Conservation (phyloP, 139 green algal species). For the Dunaliella primolecta region DNA sequence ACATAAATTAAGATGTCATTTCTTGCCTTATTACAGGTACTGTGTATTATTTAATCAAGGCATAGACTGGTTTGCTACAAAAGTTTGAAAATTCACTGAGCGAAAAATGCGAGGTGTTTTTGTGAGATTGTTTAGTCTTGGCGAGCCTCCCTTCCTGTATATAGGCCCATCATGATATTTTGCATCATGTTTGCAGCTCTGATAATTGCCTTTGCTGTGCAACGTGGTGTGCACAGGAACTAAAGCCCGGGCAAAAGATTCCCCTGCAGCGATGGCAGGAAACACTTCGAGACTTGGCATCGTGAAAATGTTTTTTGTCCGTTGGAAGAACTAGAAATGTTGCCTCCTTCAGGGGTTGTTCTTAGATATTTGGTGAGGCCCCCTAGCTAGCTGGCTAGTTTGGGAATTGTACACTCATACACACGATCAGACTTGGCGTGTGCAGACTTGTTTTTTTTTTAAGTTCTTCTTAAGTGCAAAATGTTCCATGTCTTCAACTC, state of each 20-base stretch:
- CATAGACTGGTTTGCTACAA: not conserved
- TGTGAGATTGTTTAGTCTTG: not conserved
- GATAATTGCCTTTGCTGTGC: too few species aligned
- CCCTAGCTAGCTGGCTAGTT: too few species aligned
- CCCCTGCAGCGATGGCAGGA: slow-evolving; percentile 50
- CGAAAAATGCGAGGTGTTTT: not conserved
- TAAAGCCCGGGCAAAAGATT: slow-evolving; percentile 35
- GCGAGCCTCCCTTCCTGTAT: not conserved
- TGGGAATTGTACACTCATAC: too few species aligned
- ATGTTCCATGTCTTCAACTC: too few species aligned
- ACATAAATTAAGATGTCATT: too few species aligned
- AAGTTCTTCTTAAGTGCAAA: too few species aligned
- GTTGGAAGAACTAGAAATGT: not conserved
- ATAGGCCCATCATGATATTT: not conserved
- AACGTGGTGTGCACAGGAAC: slow-evolving; percentile 13
- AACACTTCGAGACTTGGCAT: slow-evolving; percentile 57
- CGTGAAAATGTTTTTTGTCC: not conserved
- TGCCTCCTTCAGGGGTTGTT: too few species aligned
- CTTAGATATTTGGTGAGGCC: too few species aligned
- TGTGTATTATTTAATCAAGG: not conserved
- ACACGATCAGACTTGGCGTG: too few species aligned
- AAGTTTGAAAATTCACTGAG: not conserved
- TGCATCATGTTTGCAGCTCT: not conserved
- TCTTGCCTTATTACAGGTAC: too few species aligned
- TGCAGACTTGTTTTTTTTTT: too few species aligned